phyloP scores from a whole-genome alignment of 805 yeast species.

The Candida fluviatilis region DNA sequence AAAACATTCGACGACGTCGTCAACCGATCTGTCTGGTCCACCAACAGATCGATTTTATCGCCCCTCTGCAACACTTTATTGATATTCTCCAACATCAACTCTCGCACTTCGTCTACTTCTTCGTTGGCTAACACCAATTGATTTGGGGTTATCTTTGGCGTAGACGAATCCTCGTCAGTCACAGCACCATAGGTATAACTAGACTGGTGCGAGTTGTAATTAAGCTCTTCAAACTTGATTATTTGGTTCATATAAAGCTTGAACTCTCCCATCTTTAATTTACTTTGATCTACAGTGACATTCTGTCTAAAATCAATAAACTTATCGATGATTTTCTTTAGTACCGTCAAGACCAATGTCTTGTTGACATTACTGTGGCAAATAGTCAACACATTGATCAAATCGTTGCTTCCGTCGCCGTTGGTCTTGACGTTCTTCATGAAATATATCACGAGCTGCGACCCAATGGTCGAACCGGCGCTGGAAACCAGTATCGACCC shows the following conservation, averaged over 20 bases:
- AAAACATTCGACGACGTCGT: constrained; percentile 65
- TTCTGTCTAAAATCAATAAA: constrained; percentile 40
- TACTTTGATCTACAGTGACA: constrained; percentile 13
- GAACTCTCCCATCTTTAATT: constrained; percentile 43
- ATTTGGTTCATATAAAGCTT: constrained; percentile 54
- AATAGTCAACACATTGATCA: constrained; percentile 49
- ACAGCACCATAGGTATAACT: constrained; percentile 33
- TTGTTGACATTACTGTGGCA: constrained; percentile 42
- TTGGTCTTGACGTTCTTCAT: constrained; percentile 43
- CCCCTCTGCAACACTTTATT: constrained; percentile 73
- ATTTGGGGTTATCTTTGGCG: constrained; percentile 27
- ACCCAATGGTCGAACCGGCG: constrained; percentile 19
- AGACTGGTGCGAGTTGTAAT: constrained; percentile 31
- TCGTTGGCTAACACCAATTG: constrained; percentile 39
- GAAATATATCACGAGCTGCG: constrained; percentile 40
- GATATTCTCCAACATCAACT: constrained; percentile 68
- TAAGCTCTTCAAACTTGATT: constrained; percentile 49
- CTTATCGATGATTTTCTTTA: constrained; percentile 49
- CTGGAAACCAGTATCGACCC: constrained; percentile 34
- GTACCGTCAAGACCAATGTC: constrained; percentile 42
- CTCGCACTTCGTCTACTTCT: constrained; percentile 63
- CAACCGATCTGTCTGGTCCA: constrained; percentile 74
- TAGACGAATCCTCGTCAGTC: constrained; percentile 12
- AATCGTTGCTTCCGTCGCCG: constrained; percentile 42
- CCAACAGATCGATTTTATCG: constrained; percentile 66